A percentile compares a stretch with the other conserved stretches of the same genome.
Evolutionary conservation across 163 green algal species (phyloP).

Genomic region (Prototheca wickerhamii): DNA sequence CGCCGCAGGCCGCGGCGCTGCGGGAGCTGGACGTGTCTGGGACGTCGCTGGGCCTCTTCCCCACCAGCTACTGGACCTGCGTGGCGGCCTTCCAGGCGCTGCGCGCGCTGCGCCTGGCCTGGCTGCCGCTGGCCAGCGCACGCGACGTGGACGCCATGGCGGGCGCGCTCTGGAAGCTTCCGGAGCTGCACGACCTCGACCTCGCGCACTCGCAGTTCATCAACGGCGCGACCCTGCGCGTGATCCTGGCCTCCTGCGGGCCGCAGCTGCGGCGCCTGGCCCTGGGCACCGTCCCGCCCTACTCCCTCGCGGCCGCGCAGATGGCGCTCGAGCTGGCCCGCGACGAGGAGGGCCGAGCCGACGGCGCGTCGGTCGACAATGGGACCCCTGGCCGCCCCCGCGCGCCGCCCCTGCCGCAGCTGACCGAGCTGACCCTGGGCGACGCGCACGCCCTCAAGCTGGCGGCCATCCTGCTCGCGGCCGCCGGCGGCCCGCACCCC

Average conservation of each 20-base stretch:
- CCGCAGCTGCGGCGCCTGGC: too few relatives aligned
- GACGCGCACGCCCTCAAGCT: not conserved
- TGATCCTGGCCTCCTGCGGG: not conserved
- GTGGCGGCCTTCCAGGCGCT: not conserved
- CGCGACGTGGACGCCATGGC: not conserved
- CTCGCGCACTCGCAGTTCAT: not conserved
- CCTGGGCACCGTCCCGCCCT: too few relatives aligned
- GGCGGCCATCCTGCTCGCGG: not conserved
- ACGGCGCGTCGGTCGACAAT: too few relatives aligned
- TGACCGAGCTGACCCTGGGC: not conserved
- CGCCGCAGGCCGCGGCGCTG: too few relatives aligned
- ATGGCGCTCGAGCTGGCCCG: too few relatives aligned
- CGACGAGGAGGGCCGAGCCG: too few relatives aligned
- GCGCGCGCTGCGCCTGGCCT: not conserved
- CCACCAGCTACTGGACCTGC: not conserved
- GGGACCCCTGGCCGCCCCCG: too few relatives aligned
- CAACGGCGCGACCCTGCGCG: not conserved
- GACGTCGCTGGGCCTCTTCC: too few relatives aligned
- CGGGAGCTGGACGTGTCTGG: too few relatives aligned
- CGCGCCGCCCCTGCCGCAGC: too few relatives aligned
- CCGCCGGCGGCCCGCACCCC: not conserved
- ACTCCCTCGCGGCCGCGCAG: too few relatives aligned
- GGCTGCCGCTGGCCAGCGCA: not conserved
- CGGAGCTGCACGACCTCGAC: not conserved
- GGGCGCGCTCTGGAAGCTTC: not conserved